These are phyloP conservation scores for Tuber aestivum DNA, from an alignment of 495 filamentous ascomycete species.

Conservation along the genomic window DNA sequence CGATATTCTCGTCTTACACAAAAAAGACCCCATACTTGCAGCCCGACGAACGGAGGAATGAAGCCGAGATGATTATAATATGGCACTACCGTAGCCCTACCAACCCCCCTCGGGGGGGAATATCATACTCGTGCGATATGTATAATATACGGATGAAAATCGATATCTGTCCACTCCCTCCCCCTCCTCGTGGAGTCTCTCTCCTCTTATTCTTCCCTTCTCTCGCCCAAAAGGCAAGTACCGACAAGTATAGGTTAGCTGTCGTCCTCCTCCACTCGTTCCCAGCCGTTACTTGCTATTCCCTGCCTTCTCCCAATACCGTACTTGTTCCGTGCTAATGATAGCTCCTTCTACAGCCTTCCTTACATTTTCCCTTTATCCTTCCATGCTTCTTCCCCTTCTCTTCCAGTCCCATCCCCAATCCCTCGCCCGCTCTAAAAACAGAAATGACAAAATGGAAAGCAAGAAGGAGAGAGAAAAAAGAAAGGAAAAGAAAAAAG, in stretches of 20 bases:
- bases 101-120: not conserved
- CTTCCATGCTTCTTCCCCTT: slow-evolving; percentile 4
- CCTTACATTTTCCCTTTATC: not conserved
- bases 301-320: not conserved
- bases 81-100: not conserved
- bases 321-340: not conserved
- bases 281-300: not conserved
- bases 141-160: not conserved
- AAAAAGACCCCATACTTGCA: not conserved
- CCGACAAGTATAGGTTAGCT: not conserved
- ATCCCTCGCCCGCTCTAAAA: not conserved
- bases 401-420: not conserved
- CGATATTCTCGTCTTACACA: not conserved
- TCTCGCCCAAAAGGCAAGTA: not conserved
- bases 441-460: not conserved
- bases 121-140: not conserved
- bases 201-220: not conserved
- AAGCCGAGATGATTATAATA: slow-evolving; percentile 1
- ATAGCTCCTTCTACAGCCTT: not conserved
- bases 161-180: not conserved
- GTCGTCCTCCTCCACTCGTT: not conserved
- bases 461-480: no score
- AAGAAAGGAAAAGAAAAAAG: no score
- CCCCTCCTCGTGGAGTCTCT: not conserved
- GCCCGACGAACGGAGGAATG: not conserved